Conservation (phyloP, 2,329 filamentous ascomycete genomes). For the Hypoxylon sp. region DNA sequence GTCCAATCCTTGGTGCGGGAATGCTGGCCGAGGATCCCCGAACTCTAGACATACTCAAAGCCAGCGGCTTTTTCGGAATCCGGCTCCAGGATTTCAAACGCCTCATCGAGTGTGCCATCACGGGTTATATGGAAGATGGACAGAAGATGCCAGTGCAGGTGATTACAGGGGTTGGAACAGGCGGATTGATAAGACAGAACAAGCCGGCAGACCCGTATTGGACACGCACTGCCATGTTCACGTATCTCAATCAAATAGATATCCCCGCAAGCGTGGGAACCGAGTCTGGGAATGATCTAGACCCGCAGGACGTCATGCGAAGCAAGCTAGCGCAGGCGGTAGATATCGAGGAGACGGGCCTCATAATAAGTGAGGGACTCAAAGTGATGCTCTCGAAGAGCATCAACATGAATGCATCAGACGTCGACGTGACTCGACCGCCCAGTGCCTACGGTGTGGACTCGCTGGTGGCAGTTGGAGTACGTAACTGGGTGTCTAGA, state of each 20-base stretch:
- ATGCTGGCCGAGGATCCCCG: slow-evolving; percentile 67
- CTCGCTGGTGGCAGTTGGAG: slow-evolving; percentile 66
- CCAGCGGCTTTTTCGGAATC: slow-evolving; percentile 69
- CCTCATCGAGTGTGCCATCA: slow-evolving; percentile 64
- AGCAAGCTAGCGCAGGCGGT: slow-evolving; percentile 50
- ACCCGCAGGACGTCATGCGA: slow-evolving; percentile 48
- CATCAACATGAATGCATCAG: slow-evolving; percentile 62
- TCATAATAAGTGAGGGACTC: slow-evolving; percentile 57
- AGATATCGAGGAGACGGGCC: slow-evolving; percentile 52
- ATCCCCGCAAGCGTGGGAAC: slow-evolving; percentile 51
- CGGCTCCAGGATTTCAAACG: slow-evolving; percentile 65
- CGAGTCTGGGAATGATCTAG: slow-evolving; percentile 4
- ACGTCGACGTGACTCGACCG: slow-evolving; percentile 60
- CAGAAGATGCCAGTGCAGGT: slow-evolving; percentile 62
- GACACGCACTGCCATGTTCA: slow-evolving; percentile 65
- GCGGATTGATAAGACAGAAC: slow-evolving; percentile 68
- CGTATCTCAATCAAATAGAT: slow-evolving; percentile 65
- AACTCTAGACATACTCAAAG: slow-evolving; percentile 64
- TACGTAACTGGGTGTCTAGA: slow-evolving; percentile 66
- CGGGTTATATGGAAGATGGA: slow-evolving; percentile 51
- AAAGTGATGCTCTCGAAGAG: slow-evolving; percentile 60
- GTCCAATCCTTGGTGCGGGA: slow-evolving; percentile 67
- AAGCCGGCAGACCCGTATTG: slow-evolving; percentile 68
- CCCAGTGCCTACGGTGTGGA: slow-evolving; percentile 66
- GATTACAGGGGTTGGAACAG: slow-evolving; percentile 68